phyloP scores from a whole-genome alignment of 495 filamentous ascomycete genomes.

The Penicillium egyptiacum region DNA sequence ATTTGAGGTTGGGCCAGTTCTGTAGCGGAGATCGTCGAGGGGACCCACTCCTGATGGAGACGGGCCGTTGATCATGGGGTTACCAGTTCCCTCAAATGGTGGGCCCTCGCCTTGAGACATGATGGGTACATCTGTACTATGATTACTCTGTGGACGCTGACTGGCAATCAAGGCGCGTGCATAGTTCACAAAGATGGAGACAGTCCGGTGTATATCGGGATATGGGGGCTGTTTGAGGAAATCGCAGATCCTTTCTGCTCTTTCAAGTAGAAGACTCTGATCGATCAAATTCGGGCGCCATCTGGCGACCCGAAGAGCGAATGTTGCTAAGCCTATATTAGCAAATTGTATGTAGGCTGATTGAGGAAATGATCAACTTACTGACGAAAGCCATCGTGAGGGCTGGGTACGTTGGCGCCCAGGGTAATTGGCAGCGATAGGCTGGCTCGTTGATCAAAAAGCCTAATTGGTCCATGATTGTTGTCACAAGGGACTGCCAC shows the following conservation, averaged over 20 bases:
- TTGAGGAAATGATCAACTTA: conserved; percentile 24
- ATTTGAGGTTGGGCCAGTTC: conserved; percentile 17
- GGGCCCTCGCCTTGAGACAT: conserved; percentile 19
- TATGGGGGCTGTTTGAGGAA: conserved; percentile 45
- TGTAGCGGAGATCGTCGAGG: conserved; percentile 27
- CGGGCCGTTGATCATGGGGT: conserved; percentile 24
- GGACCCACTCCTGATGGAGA: conserved; percentile 19
- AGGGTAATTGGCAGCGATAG: conserved; percentile 41
- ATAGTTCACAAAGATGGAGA: conserved; percentile 47
- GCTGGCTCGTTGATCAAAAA: conserved; percentile 40
- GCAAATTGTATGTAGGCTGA: neutral
- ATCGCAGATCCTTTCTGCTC: conserved; percentile 41
- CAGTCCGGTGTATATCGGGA: conserved; percentile 46
- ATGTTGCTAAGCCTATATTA: conserved; percentile 34
- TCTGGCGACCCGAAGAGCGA: conserved; percentile 41
- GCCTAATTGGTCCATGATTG: conserved; percentile 41
- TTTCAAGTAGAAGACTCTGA: conserved; percentile 35
- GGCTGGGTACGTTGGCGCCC: conserved; percentile 45
- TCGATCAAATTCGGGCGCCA: conserved; percentile 45
- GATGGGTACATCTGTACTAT: conserved; percentile 22
- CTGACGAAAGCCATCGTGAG: conserved; percentile 46
- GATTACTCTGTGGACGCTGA: conserved; percentile 26
- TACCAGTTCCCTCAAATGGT: conserved; percentile 22
- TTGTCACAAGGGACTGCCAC: conserved; percentile 41
- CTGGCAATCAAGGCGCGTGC: conserved; percentile 40